Evolutionary conservation across 169 alveolate genomes (phyloP), one percentile per base, ranked within the genome.

Genomic region (Plasmodium billcollinsi): DNA sequence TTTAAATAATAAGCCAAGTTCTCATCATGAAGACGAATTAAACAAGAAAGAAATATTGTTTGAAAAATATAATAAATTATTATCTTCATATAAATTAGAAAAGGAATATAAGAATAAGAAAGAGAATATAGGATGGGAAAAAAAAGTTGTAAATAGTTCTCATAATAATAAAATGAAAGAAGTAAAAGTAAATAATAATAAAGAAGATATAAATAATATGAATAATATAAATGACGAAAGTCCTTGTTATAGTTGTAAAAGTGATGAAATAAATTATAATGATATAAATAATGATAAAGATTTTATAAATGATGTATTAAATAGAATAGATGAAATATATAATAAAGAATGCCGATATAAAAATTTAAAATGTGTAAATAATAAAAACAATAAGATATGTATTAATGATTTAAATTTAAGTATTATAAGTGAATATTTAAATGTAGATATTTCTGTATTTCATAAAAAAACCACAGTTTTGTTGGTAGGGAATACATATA

Each of bases 371-470:
- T 63, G 58, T 49, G 80, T 78, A 26, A 78, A 78, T 47, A 66
- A 78, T 59, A 47, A 24, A 58, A 78, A 78, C n/a, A 78, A 78
- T 21, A 78, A 58, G 58, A 29, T 78, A 12, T 78, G 89, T 56
- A 54, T 78, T 8, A 78, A 78, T 14, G 89, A 78, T 33, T 52
- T 78, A 45, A 78, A 78, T 45, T 52, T 78, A 66, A 78, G 67
- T 47, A 18, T 78, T 12, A 78, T 78, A 78, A 78, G 89, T 29
- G 80, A 78, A n/a, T 78, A 78, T 18, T 14, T 78, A 78, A 78
- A 78, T 66, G 89, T 78, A 4, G 89, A 78, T 61, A 78, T 78
- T 18, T 78, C 89, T 4, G 89, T 78, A 15, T 78, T 78, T 14
- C 70, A 67, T 70, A 78, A 78, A 66, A 78, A 78, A 45, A 78